Base-by-base conservation (phyloP, 352 stramenopile species). In the Plasmopara halstedii region DNA sequence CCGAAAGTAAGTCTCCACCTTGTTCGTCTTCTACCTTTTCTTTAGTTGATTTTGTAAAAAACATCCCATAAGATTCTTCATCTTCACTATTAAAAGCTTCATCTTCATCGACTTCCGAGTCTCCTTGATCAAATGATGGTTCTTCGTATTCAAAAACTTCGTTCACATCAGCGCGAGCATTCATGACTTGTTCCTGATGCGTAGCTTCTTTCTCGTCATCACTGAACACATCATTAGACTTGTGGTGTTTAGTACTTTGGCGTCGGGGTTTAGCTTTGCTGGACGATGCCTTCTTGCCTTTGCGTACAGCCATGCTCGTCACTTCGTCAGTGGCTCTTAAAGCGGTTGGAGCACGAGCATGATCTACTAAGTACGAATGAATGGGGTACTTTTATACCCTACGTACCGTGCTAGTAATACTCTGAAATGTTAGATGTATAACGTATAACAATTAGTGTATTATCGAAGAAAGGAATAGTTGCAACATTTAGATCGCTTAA, bases 31-130 rank as follows among this genome's bases (percentile, higher is more conserved):
- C 70, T 0, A 76, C 66, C 0, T 79, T 68, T 0, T 77, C 60
- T 3, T 71, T 58, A 64, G 31, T 27, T 62, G 42, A 18, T n/a
- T 62, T 20, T 20, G 46, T 58, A 50, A 96, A 96, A 59, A 96
- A 95, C 27, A 65, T 64, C 26, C 88, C 87, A 54, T 90, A 97
- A 15, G 71, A 67, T 15, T 76, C 55, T 53, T 97, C 92, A 61
- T 98, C 88, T 5, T 97, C 88, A 35, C 85, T 96, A 54, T 97
- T 88, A 64, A 98, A 97, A 19, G 92, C 89, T 46, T 90, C 84
- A 50, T 97, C 88, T 56, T 97, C 88, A 52, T 90, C 77, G 58
- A 98, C 94, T 62, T 97, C 87, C 61, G 93, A 94, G 62, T 98
- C 93, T 37, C 93, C 67, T 18, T 84, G 81, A 18, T 91, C 80